phyloP scores from a whole-genome alignment of 2,329 filamentous ascomycete species.

The Sclerotinia nivalis region DNA sequence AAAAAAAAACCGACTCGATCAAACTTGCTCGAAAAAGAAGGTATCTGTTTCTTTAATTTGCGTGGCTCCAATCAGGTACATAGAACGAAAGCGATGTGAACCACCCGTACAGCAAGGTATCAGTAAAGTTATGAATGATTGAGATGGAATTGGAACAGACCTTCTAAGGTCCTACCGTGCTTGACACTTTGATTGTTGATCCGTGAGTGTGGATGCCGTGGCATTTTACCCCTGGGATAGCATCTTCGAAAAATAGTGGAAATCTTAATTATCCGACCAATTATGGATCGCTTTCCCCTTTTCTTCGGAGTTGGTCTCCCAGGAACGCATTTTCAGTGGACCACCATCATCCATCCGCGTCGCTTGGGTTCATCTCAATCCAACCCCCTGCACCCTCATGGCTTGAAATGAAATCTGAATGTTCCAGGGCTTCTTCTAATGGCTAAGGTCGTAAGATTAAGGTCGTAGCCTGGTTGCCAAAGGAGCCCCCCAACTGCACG shows the following conservation, averaged over 20 bases:
- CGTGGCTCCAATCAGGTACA: conserved; percentile 8
- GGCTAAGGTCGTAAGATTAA: conserved; percentile 8
- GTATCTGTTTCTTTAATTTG: background rate
- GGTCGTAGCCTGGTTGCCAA: conserved; percentile 20
- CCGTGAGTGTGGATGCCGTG: conserved; percentile 20
- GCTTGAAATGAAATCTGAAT: conserved; percentile 22
- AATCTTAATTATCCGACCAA: conserved; percentile 20
- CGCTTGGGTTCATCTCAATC: conserved; percentile 37
- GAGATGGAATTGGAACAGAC: background rate
- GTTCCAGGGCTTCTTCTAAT: conserved; percentile 23
- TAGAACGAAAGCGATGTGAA: background rate
- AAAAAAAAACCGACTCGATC: background rate
- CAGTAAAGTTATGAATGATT: background rate
- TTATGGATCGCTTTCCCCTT: conserved; percentile 22
- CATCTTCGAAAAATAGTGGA: conserved; percentile 16
- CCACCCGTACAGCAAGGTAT: background rate
- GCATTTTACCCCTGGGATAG: conserved; percentile 27
- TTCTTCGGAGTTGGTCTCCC: conserved; percentile 18
- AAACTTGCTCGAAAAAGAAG: background rate
- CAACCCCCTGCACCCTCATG: conserved; percentile 29
- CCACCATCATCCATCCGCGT: conserved; percentile 21
- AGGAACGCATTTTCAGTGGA: conserved; percentile 37
- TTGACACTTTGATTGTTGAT: conserved; percentile 22
- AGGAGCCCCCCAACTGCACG: conserved; percentile 6
- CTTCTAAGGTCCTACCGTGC: conserved; percentile 11